Percentiles rank a stretch among this genome's conserved stretches.
Conservation (phyloP, 805 yeast genomes). For the Brettanomyces nanus region DNA sequence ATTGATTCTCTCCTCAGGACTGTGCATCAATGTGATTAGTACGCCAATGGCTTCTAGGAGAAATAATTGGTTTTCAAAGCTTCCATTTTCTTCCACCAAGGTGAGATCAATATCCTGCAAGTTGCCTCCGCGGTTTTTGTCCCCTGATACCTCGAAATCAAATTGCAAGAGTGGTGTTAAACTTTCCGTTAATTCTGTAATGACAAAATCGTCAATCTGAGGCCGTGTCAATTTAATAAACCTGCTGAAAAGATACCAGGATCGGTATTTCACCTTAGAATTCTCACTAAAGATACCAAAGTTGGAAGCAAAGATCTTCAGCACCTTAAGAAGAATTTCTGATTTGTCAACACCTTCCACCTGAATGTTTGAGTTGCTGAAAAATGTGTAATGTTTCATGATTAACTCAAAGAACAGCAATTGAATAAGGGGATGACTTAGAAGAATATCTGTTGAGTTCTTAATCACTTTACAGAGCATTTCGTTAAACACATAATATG, state of each 20-base stretch:
- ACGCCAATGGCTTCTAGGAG: slow-evolving; percentile 83
- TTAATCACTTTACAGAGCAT: slow-evolving; percentile 42
- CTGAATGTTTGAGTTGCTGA: slow-evolving; percentile 35
- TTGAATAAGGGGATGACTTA: slow-evolving; percentile 78
- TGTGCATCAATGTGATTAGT: slow-evolving; percentile 48
- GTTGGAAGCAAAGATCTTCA: slow-evolving; percentile 72
- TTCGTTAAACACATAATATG: slow-evolving; percentile 52
- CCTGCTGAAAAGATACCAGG: slow-evolving; percentile 86
- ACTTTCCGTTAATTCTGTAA: slow-evolving; percentile 50
- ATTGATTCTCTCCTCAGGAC: slow-evolving; percentile 32
- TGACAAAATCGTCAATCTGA: slow-evolving; percentile 38
- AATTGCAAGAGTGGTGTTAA: slow-evolving; percentile 57
- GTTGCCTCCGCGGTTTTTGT: slow-evolving; percentile 13
- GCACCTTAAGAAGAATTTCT: slow-evolving; percentile 49
- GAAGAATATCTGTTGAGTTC: slow-evolving; percentile 29
- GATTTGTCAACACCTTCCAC: slow-evolving; percentile 34
- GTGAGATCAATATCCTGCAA: slow-evolving; percentile 24
- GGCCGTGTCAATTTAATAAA: slow-evolving; percentile 74
- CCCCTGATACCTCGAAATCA: slow-evolving; percentile 40
- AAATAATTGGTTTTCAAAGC: slow-evolving; percentile 73
- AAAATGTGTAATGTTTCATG: slow-evolving; percentile 66
- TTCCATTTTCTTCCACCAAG: slow-evolving; percentile 43
- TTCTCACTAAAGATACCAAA: slow-evolving; percentile 72
- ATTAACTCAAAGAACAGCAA: slow-evolving; percentile 76
- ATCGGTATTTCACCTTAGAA: slow-evolving; percentile 69